phyloP scores from a whole-genome alignment of 177 flowering plant genomes.

The Vitis hybrid region DNA sequence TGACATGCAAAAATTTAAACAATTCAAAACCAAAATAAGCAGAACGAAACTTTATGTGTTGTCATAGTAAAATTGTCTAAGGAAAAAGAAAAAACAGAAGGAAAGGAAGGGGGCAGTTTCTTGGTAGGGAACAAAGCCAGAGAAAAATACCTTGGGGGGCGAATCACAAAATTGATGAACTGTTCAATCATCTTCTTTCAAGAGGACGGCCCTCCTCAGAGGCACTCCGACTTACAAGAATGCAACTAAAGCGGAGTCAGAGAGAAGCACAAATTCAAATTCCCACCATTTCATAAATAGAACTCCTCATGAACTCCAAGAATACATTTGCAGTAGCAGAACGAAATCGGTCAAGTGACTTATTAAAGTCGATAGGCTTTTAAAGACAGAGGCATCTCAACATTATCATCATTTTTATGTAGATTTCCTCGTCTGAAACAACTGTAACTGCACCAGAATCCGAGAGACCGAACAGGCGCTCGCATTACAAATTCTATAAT shows the following conservation, averaged over 20 bases:
- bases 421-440: too few relatives aligned
- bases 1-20: too few relatives aligned
- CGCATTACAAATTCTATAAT: too few relatives aligned
- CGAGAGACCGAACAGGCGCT: too few relatives aligned
- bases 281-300: not conserved
- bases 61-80: too few relatives aligned
- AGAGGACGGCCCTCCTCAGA: not conserved
- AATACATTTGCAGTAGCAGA: not conserved
- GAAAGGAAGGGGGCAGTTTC: not conserved
- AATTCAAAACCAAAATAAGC: too few relatives aligned
- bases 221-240: slow-evolving; percentile 5
- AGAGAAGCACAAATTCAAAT: slow-evolving; percentile 2
- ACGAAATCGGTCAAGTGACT: not conserved
- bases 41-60: too few relatives aligned
- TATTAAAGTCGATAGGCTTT: too few relatives aligned
- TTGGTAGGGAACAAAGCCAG: not conserved
- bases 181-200: slow-evolving; percentile 76
- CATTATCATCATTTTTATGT: too few relatives aligned
- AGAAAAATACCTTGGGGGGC: slow-evolving; percentile 80
- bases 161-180: slow-evolving; percentile 89
- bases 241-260: not conserved
- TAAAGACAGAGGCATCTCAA: too few relatives aligned
- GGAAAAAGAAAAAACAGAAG: not conserved
- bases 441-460: too few relatives aligned
- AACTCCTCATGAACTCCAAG: not conserved